Conservation (phyloP, 2,329 filamentous ascomycete species). For the Diaporthe capsici region DNA sequence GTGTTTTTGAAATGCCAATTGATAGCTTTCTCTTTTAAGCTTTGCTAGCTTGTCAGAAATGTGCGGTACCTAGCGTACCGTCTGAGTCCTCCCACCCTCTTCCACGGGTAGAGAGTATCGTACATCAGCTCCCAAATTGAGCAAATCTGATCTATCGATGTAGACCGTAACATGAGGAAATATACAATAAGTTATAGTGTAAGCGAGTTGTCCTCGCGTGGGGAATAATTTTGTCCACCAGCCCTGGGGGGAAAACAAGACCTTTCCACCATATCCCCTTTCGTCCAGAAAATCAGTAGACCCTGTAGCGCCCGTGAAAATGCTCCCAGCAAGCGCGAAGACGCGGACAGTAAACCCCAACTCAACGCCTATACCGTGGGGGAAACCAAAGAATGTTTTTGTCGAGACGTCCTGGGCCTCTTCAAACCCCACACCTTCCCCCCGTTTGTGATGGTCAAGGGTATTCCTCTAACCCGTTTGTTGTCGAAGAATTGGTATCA, state of each 20-base stretch:
- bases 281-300: slow-evolving; percentile 2
- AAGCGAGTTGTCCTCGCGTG: slow-evolving; percentile 30
- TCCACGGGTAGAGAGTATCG: slow-evolving; percentile 11
- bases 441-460: neutral
- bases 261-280: neutral
- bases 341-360: slow-evolving; percentile 6
- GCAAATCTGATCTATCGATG: slow-evolving; percentile 22
- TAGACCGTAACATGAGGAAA: slow-evolving; percentile 18
- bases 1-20: slow-evolving; percentile 15
- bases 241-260: neutral
- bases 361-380: slow-evolving; percentile 28
- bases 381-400: slow-evolving; percentile 14
- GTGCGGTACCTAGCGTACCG: neutral
- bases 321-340: slow-evolving; percentile 27
- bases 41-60: slow-evolving; percentile 8
- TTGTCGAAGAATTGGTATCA: slow-evolving; percentile 32
- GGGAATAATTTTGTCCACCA: slow-evolving; percentile 10
- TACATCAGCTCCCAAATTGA: slow-evolving; percentile 6
- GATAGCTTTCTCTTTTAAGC: neutral
- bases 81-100: neutral
- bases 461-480: slow-evolving; percentile 16
- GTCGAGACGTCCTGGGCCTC: neutral
- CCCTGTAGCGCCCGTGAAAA: slow-evolving; percentile 29
- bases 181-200: slow-evolving; percentile 35
- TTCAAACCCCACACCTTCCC: neutral